These are phyloP conservation scores for Xylaria sp. DNA, from an alignment of 2,329 filamentous ascomycete species.

Conservation along the genomic window DNA sequence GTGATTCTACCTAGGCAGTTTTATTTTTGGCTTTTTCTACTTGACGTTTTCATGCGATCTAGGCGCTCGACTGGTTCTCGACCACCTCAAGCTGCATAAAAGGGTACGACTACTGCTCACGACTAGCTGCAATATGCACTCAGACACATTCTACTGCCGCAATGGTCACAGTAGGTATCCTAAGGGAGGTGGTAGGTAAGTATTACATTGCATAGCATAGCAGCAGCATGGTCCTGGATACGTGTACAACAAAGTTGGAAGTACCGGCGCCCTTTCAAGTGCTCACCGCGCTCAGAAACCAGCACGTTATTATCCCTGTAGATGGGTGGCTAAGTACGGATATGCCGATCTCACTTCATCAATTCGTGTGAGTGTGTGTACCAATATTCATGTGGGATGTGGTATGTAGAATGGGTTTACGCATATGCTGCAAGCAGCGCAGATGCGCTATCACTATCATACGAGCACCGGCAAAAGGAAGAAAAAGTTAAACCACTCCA, in stretches of 20 bases:
- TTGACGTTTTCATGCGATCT: slow-evolving; percentile 1
- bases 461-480: slow-evolving; percentile 31
- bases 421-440: slow-evolving; percentile 10
- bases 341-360: slow-evolving; percentile 26
- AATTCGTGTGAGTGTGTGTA: background rate
- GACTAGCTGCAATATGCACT: slow-evolving; percentile 18
- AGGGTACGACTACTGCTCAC: slow-evolving; percentile 23
- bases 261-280: slow-evolving; percentile 28
- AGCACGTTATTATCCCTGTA: slow-evolving; percentile 20
- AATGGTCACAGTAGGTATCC: slow-evolving; percentile 17
- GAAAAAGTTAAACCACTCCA: slow-evolving; percentile 30
- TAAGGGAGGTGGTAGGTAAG: slow-evolving; percentile 13
- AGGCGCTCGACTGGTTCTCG: background rate
- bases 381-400: slow-evolving; percentile 5
- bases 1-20: background rate
- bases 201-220: slow-evolving; percentile 37
- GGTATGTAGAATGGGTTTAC: slow-evolving; percentile 1
- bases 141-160: slow-evolving; percentile 9
- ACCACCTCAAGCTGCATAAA: slow-evolving; percentile 18
- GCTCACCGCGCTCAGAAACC: slow-evolving; percentile 28
- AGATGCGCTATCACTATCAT: slow-evolving; percentile 25
- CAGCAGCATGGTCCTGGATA: slow-evolving; percentile 27
- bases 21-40: slow-evolving; percentile 4
- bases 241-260: slow-evolving; percentile 34
- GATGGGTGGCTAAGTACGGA: slow-evolving; percentile 20